Evolutionary conservation across 306 rosid species (phyloP), one percentile per base, ranked within the genome.

Genomic region (Fragaria vesca): DNA sequence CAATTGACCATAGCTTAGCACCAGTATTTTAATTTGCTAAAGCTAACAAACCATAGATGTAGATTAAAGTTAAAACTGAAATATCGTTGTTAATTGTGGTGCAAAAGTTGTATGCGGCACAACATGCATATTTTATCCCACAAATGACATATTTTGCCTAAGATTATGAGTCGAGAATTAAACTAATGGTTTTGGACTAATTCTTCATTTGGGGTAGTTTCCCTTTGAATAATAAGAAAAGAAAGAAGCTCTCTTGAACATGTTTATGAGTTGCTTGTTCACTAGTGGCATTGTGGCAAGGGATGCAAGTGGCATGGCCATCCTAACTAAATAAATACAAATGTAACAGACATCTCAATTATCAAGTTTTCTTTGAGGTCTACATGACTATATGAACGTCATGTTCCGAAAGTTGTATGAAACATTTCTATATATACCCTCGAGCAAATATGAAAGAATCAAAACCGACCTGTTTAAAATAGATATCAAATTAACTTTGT

Each of bases 131-230:
- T 71, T 70, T 32, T 47, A 71, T 66, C 52, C 71, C 65, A 71
- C 9, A 16, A 36, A 38, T 63, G 67, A 26, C 77, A 79, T 62
- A 72, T 72, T 57, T 42, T 72, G 28, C 75, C 20, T 57, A 16
- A 60, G 71, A 69, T 45, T 69, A 8, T 8, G 62, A 38, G 52
- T 54, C 28, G 15, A 32, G 15, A 75, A 21, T 46, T 73, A 57
- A 76, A 69, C 48, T 42, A 62, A 26, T 68, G 62, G 70, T 45
- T 48, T 68, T 67, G 50, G 83, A 74, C 79, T n/a, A 34, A 47
- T 80, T 74, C 60, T 21, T 74, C 28, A 38, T 55, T 70, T 70
- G 48, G 43, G 54, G 79, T 57, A 3, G 71, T 73, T 66, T 24
- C 26, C 26, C 26, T 24, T 24, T 57, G 48, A 40, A 38, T 36